A percentile compares a stretch with the other conserved stretches of the same genome.
Conservation (phyloP, 176 grass and related monocot genomes). For the Ananas comosus region DNA sequence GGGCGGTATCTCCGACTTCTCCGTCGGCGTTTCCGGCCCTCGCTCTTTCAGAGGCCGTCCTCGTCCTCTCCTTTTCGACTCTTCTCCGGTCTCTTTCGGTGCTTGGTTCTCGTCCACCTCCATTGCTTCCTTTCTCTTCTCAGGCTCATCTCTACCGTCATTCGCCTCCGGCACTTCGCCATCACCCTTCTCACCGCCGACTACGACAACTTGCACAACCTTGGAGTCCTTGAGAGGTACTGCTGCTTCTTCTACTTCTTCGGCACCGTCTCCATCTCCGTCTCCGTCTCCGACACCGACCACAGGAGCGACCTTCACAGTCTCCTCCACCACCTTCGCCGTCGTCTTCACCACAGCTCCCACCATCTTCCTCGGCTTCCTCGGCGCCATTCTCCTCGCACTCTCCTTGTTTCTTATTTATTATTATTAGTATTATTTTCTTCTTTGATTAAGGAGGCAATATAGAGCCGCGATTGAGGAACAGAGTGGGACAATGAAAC, state of each 20-base stretch:
- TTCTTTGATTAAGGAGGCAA: not conserved
- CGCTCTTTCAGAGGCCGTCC: too few species aligned
- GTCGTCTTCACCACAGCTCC: conserved; percentile 32
- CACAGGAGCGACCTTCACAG: conserved; percentile 26
- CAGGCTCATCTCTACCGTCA: not conserved
- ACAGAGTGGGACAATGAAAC: not conserved
- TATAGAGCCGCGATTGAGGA: too few species aligned
- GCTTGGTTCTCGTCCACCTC: not conserved
- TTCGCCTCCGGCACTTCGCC: not conserved
- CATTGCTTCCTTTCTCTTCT: conserved; percentile 13
- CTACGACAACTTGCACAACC: conserved; percentile 17
- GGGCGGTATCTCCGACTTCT: not conserved
- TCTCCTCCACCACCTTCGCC: conserved; percentile 42
- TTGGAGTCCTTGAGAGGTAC: conserved; percentile 18
- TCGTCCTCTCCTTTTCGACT: not conserved
- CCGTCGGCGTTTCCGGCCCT: too few species aligned
- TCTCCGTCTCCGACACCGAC: conserved; percentile 6
- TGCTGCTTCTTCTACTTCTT: not conserved
- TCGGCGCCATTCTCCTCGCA: conserved; percentile 44
- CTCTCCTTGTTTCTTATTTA: not conserved
- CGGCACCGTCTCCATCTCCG: not conserved
- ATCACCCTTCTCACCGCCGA: not conserved
- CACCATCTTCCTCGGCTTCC: conserved; percentile 24
- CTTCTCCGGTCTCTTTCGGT: not conserved
- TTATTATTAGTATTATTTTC: not conserved